phyloP scores from a whole-genome alignment of 768 basidiomycete species.

The Xerocomus potaroensis region DNA sequence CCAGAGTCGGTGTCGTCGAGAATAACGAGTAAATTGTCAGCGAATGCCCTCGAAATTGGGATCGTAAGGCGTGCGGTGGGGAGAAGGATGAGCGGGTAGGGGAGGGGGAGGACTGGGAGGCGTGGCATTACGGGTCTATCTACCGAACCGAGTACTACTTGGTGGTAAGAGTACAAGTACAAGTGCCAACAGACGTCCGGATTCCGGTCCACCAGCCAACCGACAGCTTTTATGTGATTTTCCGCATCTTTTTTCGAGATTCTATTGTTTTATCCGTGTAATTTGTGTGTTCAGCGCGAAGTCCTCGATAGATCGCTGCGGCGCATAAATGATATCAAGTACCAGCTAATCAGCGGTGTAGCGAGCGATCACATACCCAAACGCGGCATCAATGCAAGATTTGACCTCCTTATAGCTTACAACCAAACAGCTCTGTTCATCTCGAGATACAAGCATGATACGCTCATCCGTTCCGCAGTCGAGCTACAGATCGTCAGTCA shows the following conservation, averaged over 20 bases:
- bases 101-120: slow-evolving; percentile 66
- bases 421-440: slow-evolving; percentile 94
- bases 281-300: slow-evolving; percentile 19
- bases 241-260: slow-evolving; percentile 62
- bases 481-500: slow-evolving; percentile 54
- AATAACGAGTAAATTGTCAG: slow-evolving; percentile 61
- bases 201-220: neutral
- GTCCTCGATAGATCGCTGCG: slow-evolving; percentile 44
- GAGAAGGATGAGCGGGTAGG: slow-evolving; percentile 68
- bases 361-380: slow-evolving; percentile 74
- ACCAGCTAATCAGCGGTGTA: too few relatives aligned
- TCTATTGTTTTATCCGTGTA: slow-evolving; percentile 54
- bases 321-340: neutral
- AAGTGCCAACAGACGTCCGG: neutral
- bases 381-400: slow-evolving; percentile 77
- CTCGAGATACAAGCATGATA: slow-evolving; percentile 90
- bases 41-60: slow-evolving; percentile 57
- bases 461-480: slow-evolving; percentile 93
- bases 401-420: slow-evolving; percentile 93
- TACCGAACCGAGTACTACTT: neutral
- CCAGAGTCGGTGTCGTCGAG: slow-evolving; percentile 61
- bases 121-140: slow-evolving; percentile 30
- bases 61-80: slow-evolving; percentile 69
- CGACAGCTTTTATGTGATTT: slow-evolving; percentile 36
- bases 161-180: slow-evolving; percentile 2